These are phyloP conservation scores for Diutina pseudorugosa DNA, from an alignment of 1,139 yeast species.

Conservation along the genomic window DNA sequence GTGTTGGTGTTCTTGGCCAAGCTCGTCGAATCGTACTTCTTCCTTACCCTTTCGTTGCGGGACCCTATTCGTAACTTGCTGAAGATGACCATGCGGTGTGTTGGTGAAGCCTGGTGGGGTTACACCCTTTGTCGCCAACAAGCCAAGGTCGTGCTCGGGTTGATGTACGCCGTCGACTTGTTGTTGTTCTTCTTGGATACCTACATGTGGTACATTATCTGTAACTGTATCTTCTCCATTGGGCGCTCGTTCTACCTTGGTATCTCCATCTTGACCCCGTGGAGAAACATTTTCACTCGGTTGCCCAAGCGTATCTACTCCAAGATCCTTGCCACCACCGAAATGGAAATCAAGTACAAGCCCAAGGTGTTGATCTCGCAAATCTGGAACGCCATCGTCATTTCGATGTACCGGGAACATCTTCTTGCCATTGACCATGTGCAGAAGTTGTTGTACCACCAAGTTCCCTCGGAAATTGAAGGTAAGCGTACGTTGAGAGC, in stretches of 20 bases:
- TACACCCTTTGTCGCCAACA: conserved; percentile 67
- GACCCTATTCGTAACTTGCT: conserved; percentile 77
- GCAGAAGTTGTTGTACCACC: conserved; percentile 91
- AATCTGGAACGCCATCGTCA: conserved; percentile 97
- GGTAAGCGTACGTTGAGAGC: conserved; percentile 98
- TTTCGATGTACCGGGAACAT: conserved; percentile 98
- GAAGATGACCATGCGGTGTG: conserved; percentile 36
- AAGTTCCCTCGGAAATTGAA: conserved; percentile 94
- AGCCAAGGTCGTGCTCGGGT: conserved; percentile 76
- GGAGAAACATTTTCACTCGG: conserved; percentile 97
- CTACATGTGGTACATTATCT: conserved; percentile 94
- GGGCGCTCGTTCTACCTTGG: conserved; percentile 97
- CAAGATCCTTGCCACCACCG: conserved; percentile 93
- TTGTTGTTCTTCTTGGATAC: conserved; percentile 96
- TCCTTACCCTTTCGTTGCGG: conserved; percentile 79
- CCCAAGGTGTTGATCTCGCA: conserved; percentile 97
- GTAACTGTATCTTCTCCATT: conserved; percentile 89
- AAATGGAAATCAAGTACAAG: conserved; percentile 97
- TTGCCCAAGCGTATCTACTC: conserved; percentile 97
- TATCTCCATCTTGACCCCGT: conserved; percentile 95
- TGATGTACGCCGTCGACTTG: conserved; percentile 87
- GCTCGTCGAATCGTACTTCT: conserved; percentile 81
- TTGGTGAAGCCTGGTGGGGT: conserved; percentile 88
- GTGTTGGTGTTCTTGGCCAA: conserved; percentile 79
- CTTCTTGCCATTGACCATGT: conserved; percentile 95